These are phyloP conservation scores for Solanum hybrid DNA, from an alignment of 305 asterid species.

Conservation along the genomic window DNA sequence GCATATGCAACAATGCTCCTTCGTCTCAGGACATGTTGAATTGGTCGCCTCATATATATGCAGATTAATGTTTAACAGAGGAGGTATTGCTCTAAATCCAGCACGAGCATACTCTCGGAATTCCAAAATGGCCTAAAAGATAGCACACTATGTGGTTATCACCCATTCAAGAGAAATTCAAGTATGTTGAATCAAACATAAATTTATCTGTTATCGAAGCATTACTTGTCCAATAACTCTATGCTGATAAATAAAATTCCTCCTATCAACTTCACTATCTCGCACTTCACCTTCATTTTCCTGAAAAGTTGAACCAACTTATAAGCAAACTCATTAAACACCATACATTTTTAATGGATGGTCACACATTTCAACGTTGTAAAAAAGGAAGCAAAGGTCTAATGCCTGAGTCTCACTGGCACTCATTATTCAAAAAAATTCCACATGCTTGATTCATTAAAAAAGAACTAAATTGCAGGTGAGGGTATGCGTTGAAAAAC, in stretches of 20 bases:
- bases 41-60: not conserved
- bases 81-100: not conserved
- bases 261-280: not conserved
- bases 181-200: not conserved
- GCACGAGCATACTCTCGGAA: not conserved
- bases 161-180: not conserved
- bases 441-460: too few relatives aligned
- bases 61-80: not conserved
- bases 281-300: not conserved
- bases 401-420: too few relatives aligned
- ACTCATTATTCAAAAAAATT: too few relatives aligned
- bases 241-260: not conserved
- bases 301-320: not conserved
- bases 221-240: not conserved
- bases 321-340: not conserved
- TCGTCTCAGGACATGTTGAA: not conserved
- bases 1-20: not conserved
- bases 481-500: not conserved
- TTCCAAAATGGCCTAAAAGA: not conserved
- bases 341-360: not conserved
- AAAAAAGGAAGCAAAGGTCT: too few relatives aligned
- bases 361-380: too few relatives aligned
- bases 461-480: not conserved
- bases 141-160: not conserved
- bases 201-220: not conserved